phyloP scores from a whole-genome alignment of 192 early-diverging fungal genomes.

The Entomortierella beljakovae region DNA sequence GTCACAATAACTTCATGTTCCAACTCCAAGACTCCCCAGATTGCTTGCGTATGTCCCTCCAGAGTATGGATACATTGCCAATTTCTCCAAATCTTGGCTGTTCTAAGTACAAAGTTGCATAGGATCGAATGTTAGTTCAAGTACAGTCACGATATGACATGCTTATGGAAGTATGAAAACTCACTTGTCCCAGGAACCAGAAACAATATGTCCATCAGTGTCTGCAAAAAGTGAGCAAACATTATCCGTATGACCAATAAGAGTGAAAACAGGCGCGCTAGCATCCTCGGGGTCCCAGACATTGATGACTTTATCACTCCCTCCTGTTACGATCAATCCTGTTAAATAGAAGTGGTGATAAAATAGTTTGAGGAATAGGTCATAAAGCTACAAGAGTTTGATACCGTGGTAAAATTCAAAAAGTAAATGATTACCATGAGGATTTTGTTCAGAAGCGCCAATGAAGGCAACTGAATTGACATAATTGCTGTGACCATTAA shows the following conservation, averaged over 20 bases:
- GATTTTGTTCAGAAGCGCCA: slow-evolving; percentile 64
- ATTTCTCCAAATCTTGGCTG: slow-evolving; percentile 91
- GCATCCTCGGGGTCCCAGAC: slow-evolving; percentile 78
- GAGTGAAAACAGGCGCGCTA: slow-evolving; percentile 67
- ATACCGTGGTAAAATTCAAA: neutral
- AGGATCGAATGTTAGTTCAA: neutral
- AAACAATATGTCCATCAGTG: slow-evolving; percentile 76
- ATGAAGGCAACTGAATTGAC: slow-evolving; percentile 82
- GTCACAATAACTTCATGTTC: slow-evolving; percentile 80
- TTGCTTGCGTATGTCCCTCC: slow-evolving; percentile 82
- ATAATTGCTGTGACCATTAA: slow-evolving; percentile 78
- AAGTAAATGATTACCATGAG: slow-evolving; percentile 64
- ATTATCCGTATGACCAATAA: slow-evolving; percentile 89
- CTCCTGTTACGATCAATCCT: slow-evolving; percentile 88
- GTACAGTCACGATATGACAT: too few relatives aligned
- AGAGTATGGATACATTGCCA: slow-evolving; percentile 78
- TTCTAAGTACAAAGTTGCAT: slow-evolving; percentile 57
- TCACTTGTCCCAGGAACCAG: slow-evolving; percentile 98
- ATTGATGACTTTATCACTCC: slow-evolving; percentile 86
- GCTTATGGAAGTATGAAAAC: neutral
- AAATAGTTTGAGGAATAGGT: too few relatives aligned
- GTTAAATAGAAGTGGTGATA: neutral
- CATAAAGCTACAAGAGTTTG: too few relatives aligned
- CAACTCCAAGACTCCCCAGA: slow-evolving; percentile 92
- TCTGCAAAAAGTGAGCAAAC: slow-evolving; percentile 83